phyloP scores from a whole-genome alignment of 164 flowering plant genomes.

The Vitis amurensis region DNA sequence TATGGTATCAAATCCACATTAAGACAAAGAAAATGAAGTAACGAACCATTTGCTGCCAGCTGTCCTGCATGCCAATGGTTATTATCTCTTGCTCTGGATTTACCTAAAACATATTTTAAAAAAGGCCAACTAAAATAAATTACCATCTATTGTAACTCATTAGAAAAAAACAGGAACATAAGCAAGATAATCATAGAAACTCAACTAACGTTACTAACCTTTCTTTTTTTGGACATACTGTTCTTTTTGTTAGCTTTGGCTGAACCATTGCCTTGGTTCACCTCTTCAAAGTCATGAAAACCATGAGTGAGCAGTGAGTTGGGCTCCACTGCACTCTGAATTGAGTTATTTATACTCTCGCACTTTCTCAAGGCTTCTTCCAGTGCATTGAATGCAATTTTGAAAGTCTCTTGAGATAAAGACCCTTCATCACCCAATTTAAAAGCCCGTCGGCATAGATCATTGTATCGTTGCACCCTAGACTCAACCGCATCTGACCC shows the following conservation, averaged over 20 bases:
- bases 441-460: slow-evolving; percentile 29
- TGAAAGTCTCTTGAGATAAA: slow-evolving; percentile 36
- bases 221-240: slow-evolving; percentile 8
- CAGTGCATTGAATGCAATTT: slow-evolving; percentile 28
- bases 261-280: slow-evolving; percentile 9
- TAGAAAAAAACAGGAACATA: background rate
- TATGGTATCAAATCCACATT: background rate
- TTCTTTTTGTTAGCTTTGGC: slow-evolving; percentile 19
- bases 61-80: slow-evolving; percentile 12
- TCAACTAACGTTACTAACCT: slow-evolving; percentile 20
- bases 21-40: background rate
- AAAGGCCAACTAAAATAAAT: background rate
- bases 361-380: slow-evolving; percentile 38
- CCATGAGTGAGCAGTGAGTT: slow-evolving; percentile 2
- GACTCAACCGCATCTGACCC: slow-evolving; percentile 13
- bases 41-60: slow-evolving; percentile 30
- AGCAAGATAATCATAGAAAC: background rate
- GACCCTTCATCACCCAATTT: slow-evolving; percentile 48
- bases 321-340: slow-evolving; percentile 11
- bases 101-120: slow-evolving; percentile 11
- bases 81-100: slow-evolving; percentile 17
- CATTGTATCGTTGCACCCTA: slow-evolving; percentile 32
- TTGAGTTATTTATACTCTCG: slow-evolving; percentile 24
- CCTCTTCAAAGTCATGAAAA: slow-evolving; percentile 15
- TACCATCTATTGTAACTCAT: background rate